Percentiles rank a stretch among this genome's conserved stretches.
These are phyloP conservation scores for Umbilicaria muhlenbergii DNA, from an alignment of 495 filamentous ascomycete genomes.

Conservation along the genomic window DNA sequence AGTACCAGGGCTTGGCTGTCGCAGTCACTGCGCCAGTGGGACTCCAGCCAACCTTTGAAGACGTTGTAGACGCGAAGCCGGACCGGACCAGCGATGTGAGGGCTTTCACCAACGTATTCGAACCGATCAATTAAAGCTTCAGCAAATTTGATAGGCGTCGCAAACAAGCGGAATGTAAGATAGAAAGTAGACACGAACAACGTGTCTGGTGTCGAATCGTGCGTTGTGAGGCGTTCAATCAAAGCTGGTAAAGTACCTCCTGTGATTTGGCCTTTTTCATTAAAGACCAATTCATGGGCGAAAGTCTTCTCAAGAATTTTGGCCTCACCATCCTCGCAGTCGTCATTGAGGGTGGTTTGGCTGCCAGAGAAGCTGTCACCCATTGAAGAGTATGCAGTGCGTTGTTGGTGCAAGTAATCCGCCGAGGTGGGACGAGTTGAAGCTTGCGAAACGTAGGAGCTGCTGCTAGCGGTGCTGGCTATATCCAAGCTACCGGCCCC, in stretches of 20 bases:
- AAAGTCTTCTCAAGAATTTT: constrained; percentile 71
- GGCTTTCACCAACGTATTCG: constrained; percentile 71
- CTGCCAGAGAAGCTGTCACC: constrained; percentile 35
- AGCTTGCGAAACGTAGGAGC: constrained; percentile 64
- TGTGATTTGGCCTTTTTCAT: constrained; percentile 88
- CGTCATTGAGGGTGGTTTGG: constrained; percentile 49
- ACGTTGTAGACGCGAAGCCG: constrained; percentile 88
- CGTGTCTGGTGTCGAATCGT: constrained; percentile 84
- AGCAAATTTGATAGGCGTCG: constrained; percentile 64
- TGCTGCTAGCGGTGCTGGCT: constrained; percentile 46
- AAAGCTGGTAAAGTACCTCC: constrained; percentile 84
- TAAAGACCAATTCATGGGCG: constrained; percentile 78
- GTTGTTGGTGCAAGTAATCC: constrained; percentile 27
- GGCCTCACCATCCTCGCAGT: constrained; percentile 55
- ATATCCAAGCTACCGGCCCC: constrained; percentile 28
- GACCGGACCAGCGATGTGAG: constrained; percentile 58
- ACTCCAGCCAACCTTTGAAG: constrained; percentile 94
- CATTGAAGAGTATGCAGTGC: constrained; percentile 19
- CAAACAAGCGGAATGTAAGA: constrained; percentile 91
- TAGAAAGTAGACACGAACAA: constrained; percentile 93
- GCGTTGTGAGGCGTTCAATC: constrained; percentile 84
- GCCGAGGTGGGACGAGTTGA: constrained; percentile 88
- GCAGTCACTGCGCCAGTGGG: constrained; percentile 74
- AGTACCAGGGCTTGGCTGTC: constrained; percentile 60
- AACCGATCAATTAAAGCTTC: constrained; percentile 76